Evolutionary conservation across 169 alveolate species (phyloP), one percentile per base, ranked within the genome.

Genomic region (Plasmodium gallinaceum): DNA sequence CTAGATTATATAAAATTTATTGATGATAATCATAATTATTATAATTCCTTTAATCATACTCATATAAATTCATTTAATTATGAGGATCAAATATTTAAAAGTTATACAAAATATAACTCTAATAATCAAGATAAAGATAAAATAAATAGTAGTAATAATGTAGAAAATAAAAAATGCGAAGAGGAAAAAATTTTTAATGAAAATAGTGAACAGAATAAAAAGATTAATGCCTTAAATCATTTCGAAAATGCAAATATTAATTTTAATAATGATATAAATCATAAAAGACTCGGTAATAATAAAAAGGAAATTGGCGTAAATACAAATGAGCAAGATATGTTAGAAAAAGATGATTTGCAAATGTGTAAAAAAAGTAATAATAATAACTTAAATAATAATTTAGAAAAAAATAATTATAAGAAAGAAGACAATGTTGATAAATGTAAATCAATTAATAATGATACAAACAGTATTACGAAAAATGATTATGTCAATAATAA

Each of bases 1-100:
- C 39, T 83, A 9, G 73, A 83, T 58, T 83, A 83, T 45, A 83
- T 83, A 43, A 68, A 66, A 68, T 83, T 83, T 68, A 39, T 83
- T 10, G 85, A 83, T 12, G 65, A 83, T 20, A 14, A 39, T 68
- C 39, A 66, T 66, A 62, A 32, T 46, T 4, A 4, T 3, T 26
- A 37, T n/a, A 51, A 22, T 2, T 7, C 14, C 32, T 2, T 22
- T 51, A 52, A 42, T 46, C 37, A 12, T 51, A 16, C 43, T 26
- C 39, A 69, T 60, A 14, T 48, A 48, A 48, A 48, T 10, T 48
- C 12, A 10, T 10, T 10, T 48, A 14, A 48, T 48, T 48, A 48
- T 5, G 1, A 1, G 5, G 16, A 48, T 48, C 20, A 14, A 10
- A 10, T 14, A 9, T 48, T 2, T 48, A 48, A 48, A 48, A 48